A percentile compares a stretch with the other conserved stretches of the same genome.
phyloP scores from a whole-genome alignment of 495 filamentous ascomycete genomes.

The Podospora appendiculata region DNA sequence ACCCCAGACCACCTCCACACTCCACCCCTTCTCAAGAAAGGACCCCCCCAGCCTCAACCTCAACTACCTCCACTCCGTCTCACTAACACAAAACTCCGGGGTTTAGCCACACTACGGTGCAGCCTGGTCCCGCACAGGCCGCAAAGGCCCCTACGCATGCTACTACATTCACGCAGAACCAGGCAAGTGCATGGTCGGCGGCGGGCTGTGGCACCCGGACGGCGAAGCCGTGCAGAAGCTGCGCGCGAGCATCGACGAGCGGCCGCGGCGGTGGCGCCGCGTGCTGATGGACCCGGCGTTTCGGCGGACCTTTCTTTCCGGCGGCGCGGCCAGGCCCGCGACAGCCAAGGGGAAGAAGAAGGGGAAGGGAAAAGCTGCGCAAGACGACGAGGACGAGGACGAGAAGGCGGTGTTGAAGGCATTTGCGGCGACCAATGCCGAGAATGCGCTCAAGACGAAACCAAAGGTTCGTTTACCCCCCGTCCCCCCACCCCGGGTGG shows the following conservation, averaged over 20 bases:
- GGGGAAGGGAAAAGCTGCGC: conserved; percentile 29
- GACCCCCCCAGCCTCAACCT: not conserved
- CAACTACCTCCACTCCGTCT: too few species aligned
- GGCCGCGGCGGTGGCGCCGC: conserved; percentile 56
- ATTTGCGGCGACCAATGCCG: conserved; percentile 58
- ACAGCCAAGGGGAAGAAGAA: conserved; percentile 35
- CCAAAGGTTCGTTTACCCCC: conserved; percentile 57
- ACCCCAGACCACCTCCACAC: conserved; percentile 2
- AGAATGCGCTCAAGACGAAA: conserved; percentile 72
- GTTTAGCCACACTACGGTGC: conserved; percentile 63
- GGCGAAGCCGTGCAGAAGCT: conserved; percentile 51
- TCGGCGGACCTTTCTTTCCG: conserved; percentile 50
- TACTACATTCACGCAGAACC: conserved; percentile 58
- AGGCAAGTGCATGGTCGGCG: conserved; percentile 47
- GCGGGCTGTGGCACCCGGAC: conserved; percentile 73
- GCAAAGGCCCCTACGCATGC: conserved; percentile 77
- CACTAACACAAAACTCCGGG: not conserved
- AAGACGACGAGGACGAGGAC: not conserved
- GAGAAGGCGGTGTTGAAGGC: conserved; percentile 44
- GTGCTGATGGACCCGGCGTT: conserved; percentile 53
- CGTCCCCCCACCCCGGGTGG: too few species aligned
- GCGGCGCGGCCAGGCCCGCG: not conserved
- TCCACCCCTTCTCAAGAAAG: conserved; percentile 11
- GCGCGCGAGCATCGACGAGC: conserved; percentile 64
- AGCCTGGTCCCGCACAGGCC: conserved; percentile 78